Evolutionary conservation across 1,139 yeast genomes (phyloP).

Genomic region (Hyphopichia khmerensis): DNA sequence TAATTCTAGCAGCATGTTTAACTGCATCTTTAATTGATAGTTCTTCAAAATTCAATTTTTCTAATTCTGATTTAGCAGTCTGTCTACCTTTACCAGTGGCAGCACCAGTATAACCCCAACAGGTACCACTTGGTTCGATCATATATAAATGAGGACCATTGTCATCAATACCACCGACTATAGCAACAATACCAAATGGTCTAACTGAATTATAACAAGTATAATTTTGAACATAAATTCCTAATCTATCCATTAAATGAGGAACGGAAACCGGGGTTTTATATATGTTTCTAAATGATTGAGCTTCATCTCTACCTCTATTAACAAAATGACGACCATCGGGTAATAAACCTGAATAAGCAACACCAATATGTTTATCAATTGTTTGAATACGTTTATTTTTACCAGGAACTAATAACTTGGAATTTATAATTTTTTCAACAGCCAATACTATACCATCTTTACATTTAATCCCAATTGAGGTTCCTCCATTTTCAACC

Average conservation of each 20-base stretch:
- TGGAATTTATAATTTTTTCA: slow-evolving; percentile 85
- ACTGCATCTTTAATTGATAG: slow-evolving; percentile 80
- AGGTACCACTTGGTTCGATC: slow-evolving; percentile 96
- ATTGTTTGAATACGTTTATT: slow-evolving; percentile 89
- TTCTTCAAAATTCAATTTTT: slow-evolving; percentile 74
- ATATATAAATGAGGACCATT: slow-evolving; percentile 90
- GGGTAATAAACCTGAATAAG: slow-evolving; percentile 90
- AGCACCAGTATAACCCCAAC: slow-evolving; percentile 97
- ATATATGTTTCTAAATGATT: slow-evolving; percentile 73
- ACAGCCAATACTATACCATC: slow-evolving; percentile 97
- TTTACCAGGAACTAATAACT: slow-evolving; percentile 83
- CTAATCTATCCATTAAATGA: slow-evolving; percentile 82
- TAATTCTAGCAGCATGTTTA: slow-evolving; percentile 89
- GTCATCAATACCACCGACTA: slow-evolving; percentile 89
- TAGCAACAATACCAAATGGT: slow-evolving; percentile 92
- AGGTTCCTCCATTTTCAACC: slow-evolving; percentile 95
- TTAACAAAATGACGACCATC: slow-evolving; percentile 94
- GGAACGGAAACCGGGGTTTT: slow-evolving; percentile 77
- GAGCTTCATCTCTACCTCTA: slow-evolving; percentile 91
- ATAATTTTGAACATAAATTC: slow-evolving; percentile 91
- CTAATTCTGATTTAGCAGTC: slow-evolving; percentile 92
- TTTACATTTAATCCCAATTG: slow-evolving; percentile 86
- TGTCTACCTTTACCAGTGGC: slow-evolving; percentile 99
- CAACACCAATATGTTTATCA: slow-evolving; percentile 92
- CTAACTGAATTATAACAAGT: slow-evolving; percentile 96